A percentile compares a stretch with the other conserved stretches of the same genome.
These are phyloP conservation scores for Pyrus hybrid DNA, from an alignment of 331 rosid species.

Conservation along the genomic window DNA sequence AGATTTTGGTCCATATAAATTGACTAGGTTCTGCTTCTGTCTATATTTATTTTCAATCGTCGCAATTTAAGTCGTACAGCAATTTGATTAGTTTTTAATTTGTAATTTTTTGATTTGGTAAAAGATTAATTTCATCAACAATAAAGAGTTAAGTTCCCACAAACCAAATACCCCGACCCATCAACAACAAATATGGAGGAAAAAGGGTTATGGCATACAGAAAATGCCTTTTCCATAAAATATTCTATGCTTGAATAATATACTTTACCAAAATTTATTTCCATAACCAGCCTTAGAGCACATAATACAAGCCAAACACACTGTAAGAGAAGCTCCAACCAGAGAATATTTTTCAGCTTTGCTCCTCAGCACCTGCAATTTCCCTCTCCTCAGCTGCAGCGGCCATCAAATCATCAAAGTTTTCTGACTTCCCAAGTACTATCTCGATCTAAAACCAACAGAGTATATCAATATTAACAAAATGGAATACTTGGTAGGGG, in stretches of 20 bases:
- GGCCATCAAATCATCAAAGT: conserved; percentile 78
- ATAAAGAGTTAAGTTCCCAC: no score
- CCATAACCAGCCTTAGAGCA: background rate
- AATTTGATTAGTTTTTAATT: no score
- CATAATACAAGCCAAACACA: background rate
- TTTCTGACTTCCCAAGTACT: conserved; percentile 58
- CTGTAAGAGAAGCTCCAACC: background rate
- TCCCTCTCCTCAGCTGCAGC: conserved; percentile 58
- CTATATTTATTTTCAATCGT: no score
- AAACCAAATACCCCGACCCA: no score
- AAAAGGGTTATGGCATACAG: background rate
- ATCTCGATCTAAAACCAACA: conserved; percentile 50
- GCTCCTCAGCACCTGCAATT: conserved; percentile 47
- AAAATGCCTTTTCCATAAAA: background rate
- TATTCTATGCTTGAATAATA: background rate
- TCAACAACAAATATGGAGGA: background rate
- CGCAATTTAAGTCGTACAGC: no score
- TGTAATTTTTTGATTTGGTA: no score
- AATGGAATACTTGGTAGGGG: background rate
- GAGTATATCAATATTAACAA: background rate
- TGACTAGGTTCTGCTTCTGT: no score
- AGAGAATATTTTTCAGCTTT: conserved; percentile 12
- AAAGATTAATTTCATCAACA: no score
- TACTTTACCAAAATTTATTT: background rate
- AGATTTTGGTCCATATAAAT: no score